A percentile compares a stretch with the other conserved stretches of the same genome.
These are phyloP conservation scores for Phytopythium vexans DNA, from an alignment of 352 stramenopile species.

Conservation along the genomic window DNA sequence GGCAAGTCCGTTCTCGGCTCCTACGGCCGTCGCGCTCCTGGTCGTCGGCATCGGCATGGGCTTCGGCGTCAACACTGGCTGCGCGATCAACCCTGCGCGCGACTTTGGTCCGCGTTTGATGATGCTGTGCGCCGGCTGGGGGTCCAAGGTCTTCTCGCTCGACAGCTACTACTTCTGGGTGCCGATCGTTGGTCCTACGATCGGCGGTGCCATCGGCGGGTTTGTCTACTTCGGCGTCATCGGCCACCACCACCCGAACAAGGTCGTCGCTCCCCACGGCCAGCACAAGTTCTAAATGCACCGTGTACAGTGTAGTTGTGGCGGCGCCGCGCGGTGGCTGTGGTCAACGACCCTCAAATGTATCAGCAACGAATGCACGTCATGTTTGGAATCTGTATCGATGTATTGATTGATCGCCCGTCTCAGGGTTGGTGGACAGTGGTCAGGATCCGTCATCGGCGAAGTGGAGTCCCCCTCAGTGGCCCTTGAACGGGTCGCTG, in stretches of 20 bases:
- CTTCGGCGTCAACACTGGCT: conserved; percentile 55
- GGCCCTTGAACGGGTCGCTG: too few relatives aligned
- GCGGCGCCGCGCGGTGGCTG: too few relatives aligned
- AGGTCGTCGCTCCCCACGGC: conserved; percentile 10
- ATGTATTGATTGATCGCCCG: too few relatives aligned
- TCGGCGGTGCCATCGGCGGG: conserved; percentile 35
- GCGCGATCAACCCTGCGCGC: conserved; percentile 52
- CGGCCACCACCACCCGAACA: conserved; percentile 44
- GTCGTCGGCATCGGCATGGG: conserved; percentile 57
- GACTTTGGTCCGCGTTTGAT: conserved; percentile 56
- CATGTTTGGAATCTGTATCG: background rate
- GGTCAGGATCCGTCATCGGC: too few relatives aligned
- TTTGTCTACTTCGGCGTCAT: conserved; percentile 41
- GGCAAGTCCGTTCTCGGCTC: conserved; percentile 26
- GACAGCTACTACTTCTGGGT: conserved; percentile 57
- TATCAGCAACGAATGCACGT: background rate
- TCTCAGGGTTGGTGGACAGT: too few relatives aligned
- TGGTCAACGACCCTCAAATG: background rate
- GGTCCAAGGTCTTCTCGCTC: conserved; percentile 39
- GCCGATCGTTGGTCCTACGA: conserved; percentile 35
- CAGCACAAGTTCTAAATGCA: background rate
- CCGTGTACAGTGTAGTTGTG: too few relatives aligned
- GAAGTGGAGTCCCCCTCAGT: too few relatives aligned
- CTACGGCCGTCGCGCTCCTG: conserved; percentile 34
- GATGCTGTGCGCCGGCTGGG: conserved; percentile 36